A percentile compares a stretch with the other conserved stretches of the same genome.
phyloP scores from a whole-genome alignment of 2,329 filamentous ascomycete species.

The Monilinia polystroma region DNA sequence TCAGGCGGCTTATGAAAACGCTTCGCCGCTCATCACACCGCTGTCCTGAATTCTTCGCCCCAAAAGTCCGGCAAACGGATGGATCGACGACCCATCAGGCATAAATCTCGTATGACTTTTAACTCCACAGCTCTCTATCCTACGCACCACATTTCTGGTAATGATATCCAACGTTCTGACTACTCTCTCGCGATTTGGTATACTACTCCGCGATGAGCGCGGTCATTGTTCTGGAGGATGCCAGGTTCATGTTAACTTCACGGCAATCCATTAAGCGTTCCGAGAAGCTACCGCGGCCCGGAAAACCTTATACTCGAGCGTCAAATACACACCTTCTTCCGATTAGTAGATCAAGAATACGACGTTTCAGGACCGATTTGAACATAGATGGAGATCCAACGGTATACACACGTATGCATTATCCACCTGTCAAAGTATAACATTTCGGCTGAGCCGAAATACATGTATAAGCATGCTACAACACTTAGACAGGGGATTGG shows the following conservation, averaged over 20 bases:
- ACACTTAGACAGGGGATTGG: background rate
- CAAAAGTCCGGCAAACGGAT: constrained; percentile 1
- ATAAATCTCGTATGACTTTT: background rate
- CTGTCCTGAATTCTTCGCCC: background rate
- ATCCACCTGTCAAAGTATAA: background rate
- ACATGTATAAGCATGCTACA: background rate
- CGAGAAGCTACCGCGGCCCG: constrained; percentile 5
- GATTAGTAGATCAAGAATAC: too few species aligned
- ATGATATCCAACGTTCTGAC: constrained; percentile 2
- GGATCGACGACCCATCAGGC: background rate
- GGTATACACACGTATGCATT: background rate
- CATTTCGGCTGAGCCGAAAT: background rate
- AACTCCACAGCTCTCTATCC: background rate
- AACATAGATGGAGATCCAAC: background rate
- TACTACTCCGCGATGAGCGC: background rate
- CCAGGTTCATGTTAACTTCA: background rate
- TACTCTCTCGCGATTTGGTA: background rate
- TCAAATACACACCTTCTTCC: background rate
- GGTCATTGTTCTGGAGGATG: background rate
- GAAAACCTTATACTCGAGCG: background rate
- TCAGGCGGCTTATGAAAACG: background rate
- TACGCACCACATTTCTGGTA: background rate
- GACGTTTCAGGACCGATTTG: background rate
- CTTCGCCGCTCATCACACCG: background rate
- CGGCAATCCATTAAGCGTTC: constrained; percentile 2